phyloP scores from a whole-genome alignment of 179 eudicot genomes.

The Actinidia arguta region DNA sequence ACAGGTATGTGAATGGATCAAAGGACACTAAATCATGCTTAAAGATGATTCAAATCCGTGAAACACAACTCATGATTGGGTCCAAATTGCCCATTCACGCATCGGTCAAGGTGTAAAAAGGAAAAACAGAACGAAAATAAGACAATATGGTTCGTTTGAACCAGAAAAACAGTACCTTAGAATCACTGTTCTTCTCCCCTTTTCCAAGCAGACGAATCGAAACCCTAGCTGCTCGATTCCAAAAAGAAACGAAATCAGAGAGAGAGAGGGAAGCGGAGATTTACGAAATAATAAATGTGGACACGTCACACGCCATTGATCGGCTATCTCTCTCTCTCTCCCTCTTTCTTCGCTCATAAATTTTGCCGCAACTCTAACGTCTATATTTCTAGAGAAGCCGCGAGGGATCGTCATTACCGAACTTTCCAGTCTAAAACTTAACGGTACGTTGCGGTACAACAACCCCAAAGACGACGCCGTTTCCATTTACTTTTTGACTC shows the following conservation, averaged over 20 bases:
- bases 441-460: no score
- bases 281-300: constrained; percentile 13
- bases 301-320: not conserved
- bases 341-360: constrained; percentile 5
- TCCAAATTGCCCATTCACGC: not conserved
- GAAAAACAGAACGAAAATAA: not conserved
- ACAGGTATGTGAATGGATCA: not conserved
- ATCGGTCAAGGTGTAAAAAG: not conserved
- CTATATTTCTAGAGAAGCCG: constrained; percentile 11
- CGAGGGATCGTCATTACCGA: not conserved
- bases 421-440: no score
- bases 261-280: constrained; percentile 4
- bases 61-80: not conserved
- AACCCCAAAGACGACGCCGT: no score
- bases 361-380: constrained; percentile 42
- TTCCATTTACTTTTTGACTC: no score
- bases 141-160: constrained; percentile 6
- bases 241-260: not conserved
- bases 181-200: not conserved
- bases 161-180: constrained; percentile 13
- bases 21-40: not conserved
- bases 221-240: not conserved
- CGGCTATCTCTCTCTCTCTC: no score
- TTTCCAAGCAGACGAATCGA: constrained; percentile 12
- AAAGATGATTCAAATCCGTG: not conserved